phyloP scores from a whole-genome alignment of 2,329 filamentous ascomycete genomes.

The Aureobasidium melanogenum region DNA sequence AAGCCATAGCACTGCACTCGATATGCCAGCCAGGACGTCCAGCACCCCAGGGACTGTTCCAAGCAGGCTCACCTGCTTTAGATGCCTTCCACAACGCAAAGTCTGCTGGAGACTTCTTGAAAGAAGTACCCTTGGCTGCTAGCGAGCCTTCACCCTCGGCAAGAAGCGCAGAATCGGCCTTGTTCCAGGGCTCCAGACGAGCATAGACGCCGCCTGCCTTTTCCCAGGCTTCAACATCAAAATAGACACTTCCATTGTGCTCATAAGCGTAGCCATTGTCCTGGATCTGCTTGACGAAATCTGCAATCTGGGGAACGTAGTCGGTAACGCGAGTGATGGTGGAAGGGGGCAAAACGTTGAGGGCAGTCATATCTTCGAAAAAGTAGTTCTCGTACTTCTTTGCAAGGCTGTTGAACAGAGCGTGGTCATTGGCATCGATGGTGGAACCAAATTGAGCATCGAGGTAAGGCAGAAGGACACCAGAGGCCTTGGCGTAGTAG shows the following conservation, averaged over 20 bases:
- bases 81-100: conserved; percentile 93
- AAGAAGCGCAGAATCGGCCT: conserved; percentile 71
- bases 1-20: conserved; percentile 94
- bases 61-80: conserved; percentile 84
- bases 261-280: conserved; percentile 77
- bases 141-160: conserved; percentile 87
- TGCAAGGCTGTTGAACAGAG: conserved; percentile 82
- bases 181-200: conserved; percentile 73
- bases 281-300: conserved; percentile 74
- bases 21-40: conserved; percentile 95
- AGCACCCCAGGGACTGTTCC: conserved; percentile 79
- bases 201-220: conserved; percentile 77
- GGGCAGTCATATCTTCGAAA: conserved; percentile 72
- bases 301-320: conserved; percentile 77
- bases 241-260: conserved; percentile 71
- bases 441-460: conserved; percentile 53
- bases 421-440: conserved; percentile 52
- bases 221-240: conserved; percentile 83
- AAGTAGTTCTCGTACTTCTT: conserved; percentile 81
- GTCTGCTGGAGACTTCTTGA: conserved; percentile 70
- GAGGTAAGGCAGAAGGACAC: conserved; percentile 73
- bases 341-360: conserved; percentile 79
- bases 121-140: conserved; percentile 35
- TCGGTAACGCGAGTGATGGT: conserved; percentile 84
- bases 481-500: conserved; percentile 52